Base-by-base conservation (phyloP, 805 yeast species). In the Lipomyces anomalus region DNA sequence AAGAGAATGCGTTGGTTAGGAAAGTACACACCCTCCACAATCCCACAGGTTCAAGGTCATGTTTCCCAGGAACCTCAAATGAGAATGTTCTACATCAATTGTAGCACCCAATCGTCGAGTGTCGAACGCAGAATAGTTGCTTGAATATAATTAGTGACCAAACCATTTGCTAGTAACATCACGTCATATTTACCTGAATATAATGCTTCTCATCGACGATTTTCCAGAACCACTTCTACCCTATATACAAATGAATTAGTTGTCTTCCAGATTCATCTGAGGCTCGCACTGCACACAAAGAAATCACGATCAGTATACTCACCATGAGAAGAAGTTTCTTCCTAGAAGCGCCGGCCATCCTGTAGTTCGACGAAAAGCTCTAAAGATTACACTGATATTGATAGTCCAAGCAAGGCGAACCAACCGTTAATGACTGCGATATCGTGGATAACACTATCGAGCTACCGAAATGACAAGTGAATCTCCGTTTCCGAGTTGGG, bases 11-110 rank as follows among this genome's bases (percentile, higher is more conserved):
- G n/a, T n/a, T n/a, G n/a, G n/a, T 13, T 13, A 26, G 11, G n/a
- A 5, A 11, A 18, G 4, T 7, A 40, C 52, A 20, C 34, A 55
- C 56, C 95, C 95, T 59, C 97, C 98, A 67, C 98, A 92, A 65
- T 92, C 98, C 97, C 97, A 89, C 20, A 92, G 69, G 59, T 90
- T 90, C 38, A 92, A 70, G 1, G 97, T 88, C 94, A 92, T 87
- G 62, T 90, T 89, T 1, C 96, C 96, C 48, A 92, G 70, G 59
- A 92, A 89, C 41, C 97, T 71, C 45, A 92, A 68, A 66, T 90
- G 95, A 1, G 97, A 87, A 61, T 92, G 96, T 61, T 92, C 98
- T n/a, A 92, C 97, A 61, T 92, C 98, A 46, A 92, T 89, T 0
- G 98, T 92, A 7, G 98, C 97, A 1, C 97, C 97, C 11, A 92